phyloP scores from a whole-genome alignment of 169 alveolate species.

The Plasmodium ovale region DNA sequence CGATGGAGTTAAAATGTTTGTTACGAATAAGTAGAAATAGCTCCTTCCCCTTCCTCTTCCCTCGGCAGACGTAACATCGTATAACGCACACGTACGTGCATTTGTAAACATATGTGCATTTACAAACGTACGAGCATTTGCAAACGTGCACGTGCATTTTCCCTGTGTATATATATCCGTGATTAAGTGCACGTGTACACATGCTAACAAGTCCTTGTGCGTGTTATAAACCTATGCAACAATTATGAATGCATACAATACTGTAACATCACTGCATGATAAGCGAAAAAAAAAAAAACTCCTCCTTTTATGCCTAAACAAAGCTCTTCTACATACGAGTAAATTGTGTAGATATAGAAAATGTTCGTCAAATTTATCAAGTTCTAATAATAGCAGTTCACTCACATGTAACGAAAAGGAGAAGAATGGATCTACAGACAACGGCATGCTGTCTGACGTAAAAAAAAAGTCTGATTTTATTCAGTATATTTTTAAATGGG shows the following conservation, averaged over 20 bases:
- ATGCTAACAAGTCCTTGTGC: too few relatives aligned
- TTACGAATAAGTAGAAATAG: too few relatives aligned
- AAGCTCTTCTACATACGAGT: slow-evolving; percentile 33
- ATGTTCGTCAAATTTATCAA: slow-evolving; percentile 18
- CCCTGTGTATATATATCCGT: neutral
- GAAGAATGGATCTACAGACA: neutral
- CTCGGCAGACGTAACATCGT: too few relatives aligned
- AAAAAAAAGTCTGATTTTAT: slow-evolving; percentile 50
- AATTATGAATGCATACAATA: slow-evolving; percentile 16
- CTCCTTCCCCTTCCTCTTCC: too few relatives aligned
- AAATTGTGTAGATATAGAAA: slow-evolving; percentile 35
- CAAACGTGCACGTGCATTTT: neutral
- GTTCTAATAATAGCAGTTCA: slow-evolving; percentile 8
- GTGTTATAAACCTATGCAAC: neutral
- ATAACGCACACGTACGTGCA: too few relatives aligned
- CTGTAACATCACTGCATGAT: neutral
- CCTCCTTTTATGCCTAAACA: neutral
- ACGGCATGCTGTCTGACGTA: neutral
- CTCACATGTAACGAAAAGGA: neutral
- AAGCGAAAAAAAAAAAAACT: neutral
- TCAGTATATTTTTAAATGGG: slow-evolving; percentile 86
- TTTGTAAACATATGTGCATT: too few relatives aligned
- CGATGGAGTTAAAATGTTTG: too few relatives aligned
- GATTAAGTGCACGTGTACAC: neutral
- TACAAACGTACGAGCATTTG: too few relatives aligned